A percentile compares a stretch with the other conserved stretches of the same genome.
Evolutionary conservation across 257 asterid genomes (phyloP).

Genomic region (Lavandula angustifolia): DNA sequence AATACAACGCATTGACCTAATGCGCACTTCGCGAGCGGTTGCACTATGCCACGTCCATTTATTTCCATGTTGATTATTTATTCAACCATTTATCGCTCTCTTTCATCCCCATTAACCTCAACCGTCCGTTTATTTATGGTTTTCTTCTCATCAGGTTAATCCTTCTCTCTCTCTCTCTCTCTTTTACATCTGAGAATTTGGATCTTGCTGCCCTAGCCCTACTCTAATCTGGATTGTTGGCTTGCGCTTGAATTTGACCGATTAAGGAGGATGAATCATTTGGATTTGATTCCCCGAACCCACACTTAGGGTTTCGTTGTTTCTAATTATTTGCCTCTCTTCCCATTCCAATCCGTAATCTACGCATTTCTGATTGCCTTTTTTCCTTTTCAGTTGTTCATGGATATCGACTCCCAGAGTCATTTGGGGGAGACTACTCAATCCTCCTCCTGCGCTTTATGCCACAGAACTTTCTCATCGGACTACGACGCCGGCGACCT

Average conservation of each 20-base stretch:
- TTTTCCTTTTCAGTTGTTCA: constrained; percentile 38
- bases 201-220: constrained; percentile 26
- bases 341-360: background rate
- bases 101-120: constrained; percentile 8
- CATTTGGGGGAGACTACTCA: constrained; percentile 44
- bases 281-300: constrained; percentile 1
- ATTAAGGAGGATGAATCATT: constrained; percentile 7
- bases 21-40: too few species aligned
- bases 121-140: background rate
- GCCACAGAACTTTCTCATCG: constrained; percentile 48
- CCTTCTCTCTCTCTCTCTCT: background rate
- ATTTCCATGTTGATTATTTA: too few species aligned
- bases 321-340: background rate
- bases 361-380: background rate
- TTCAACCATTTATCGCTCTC: constrained; percentile 1
- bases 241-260: background rate
- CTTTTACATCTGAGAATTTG: background rate
- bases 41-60: too few species aligned
- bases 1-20: too few species aligned
- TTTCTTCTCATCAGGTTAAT: constrained; percentile 26
- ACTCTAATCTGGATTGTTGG: constrained; percentile 3
- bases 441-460: constrained; percentile 59
- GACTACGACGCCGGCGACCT: constrained; percentile 48
- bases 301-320: background rate
- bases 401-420: constrained; percentile 51